Evolutionary conservation across 2,329 filamentous ascomycete species (phyloP).

Genomic region (Exophiala spinifera): DNA sequence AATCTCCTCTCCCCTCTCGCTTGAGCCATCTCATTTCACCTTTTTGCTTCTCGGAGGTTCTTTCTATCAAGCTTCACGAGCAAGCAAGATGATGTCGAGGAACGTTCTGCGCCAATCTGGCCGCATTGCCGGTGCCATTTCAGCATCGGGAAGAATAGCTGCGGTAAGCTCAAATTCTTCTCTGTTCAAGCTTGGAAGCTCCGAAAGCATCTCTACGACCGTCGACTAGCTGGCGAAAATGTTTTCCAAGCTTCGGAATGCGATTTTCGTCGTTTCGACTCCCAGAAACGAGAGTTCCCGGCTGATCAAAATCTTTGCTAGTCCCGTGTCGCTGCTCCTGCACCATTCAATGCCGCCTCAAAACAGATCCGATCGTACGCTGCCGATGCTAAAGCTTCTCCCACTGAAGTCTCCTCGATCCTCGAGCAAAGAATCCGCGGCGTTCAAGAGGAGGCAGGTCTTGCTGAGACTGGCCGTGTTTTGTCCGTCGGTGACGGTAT

Average conservation of each 20-base stretch:
- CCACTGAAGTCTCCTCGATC: slow-evolving; percentile 98
- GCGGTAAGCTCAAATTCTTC: slow-evolving; percentile 71
- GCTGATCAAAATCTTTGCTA: slow-evolving; percentile 45
- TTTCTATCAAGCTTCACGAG: slow-evolving; percentile 29
- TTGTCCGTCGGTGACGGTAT: slow-evolving; percentile 99
- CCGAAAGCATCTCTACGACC: slow-evolving; percentile 40
- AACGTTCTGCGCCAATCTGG: slow-evolving; percentile 96
- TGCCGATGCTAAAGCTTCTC: slow-evolving; percentile 87
- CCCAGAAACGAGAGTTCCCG: slow-evolving; percentile 30
- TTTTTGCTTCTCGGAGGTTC: slow-evolving; percentile 21
- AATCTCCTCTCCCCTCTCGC: slow-evolving; percentile 39
- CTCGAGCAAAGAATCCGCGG: slow-evolving; percentile 99
- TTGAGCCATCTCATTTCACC: slow-evolving; percentile 35
- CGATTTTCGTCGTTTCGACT: neutral
- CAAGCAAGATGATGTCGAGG: slow-evolving; percentile 81
- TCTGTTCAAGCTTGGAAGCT: slow-evolving; percentile 44
- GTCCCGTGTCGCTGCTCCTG: slow-evolving; percentile 83
- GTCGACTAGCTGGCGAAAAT: slow-evolving; percentile 23
- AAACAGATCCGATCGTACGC: slow-evolving; percentile 83
- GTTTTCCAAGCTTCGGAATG: slow-evolving; percentile 6
- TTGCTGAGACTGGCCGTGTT: slow-evolving; percentile 98
- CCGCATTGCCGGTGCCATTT: slow-evolving; percentile 90
- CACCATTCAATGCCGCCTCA: slow-evolving; percentile 66
- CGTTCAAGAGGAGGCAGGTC: slow-evolving; percentile 92
- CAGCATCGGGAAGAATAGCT: slow-evolving; percentile 85